These are phyloP conservation scores for Cytidiella melzeri DNA, from an alignment of 768 basidiomycete species.

Conservation along the genomic window DNA sequence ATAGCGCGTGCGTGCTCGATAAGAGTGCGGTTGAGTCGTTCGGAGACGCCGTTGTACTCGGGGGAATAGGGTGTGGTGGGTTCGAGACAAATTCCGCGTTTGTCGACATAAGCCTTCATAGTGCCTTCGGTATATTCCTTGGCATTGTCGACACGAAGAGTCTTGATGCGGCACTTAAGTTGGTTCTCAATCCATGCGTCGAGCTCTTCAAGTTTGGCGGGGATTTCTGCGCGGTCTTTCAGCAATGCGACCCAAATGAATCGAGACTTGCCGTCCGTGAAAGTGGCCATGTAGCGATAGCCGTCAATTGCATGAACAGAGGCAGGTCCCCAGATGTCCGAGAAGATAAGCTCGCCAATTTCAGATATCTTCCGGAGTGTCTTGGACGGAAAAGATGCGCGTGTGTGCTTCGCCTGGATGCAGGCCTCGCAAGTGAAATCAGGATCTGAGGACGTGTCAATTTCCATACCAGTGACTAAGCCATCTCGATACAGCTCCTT, in stretches of 20 bases:
- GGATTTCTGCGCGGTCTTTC: slow-evolving; percentile 24
- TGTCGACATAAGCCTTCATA: slow-evolving; percentile 27
- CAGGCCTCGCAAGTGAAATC: slow-evolving; percentile 35
- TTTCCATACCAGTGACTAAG: slow-evolving; percentile 3
- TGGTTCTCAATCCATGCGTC: slow-evolving; percentile 31
- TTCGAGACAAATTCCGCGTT: slow-evolving; percentile 32
- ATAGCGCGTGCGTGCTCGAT: too few relatives aligned
- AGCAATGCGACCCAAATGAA: slow-evolving; percentile 23
- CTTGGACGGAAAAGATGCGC: slow-evolving; percentile 27
- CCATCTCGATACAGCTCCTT: neutral
- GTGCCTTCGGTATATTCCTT: slow-evolving; percentile 25
- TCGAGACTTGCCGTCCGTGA: slow-evolving; percentile 26
- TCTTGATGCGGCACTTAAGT: too few relatives aligned
- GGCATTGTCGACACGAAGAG: too few relatives aligned
- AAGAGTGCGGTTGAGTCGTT: too few relatives aligned
- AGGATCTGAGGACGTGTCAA: neutral
- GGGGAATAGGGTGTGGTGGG: too few relatives aligned
- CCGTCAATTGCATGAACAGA: slow-evolving; percentile 21
- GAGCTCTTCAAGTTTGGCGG: slow-evolving; percentile 29
- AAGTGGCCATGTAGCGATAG: slow-evolving; percentile 18
- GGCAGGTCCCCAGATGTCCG: slow-evolving; percentile 42
- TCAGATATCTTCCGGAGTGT: too few relatives aligned
- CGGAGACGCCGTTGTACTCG: too few relatives aligned
- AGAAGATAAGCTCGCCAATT: slow-evolving; percentile 32
- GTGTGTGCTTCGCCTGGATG: too few relatives aligned